Conservation (phyloP, 805 yeast species). For the Wickerhamomyces strasburgensis region DNA sequence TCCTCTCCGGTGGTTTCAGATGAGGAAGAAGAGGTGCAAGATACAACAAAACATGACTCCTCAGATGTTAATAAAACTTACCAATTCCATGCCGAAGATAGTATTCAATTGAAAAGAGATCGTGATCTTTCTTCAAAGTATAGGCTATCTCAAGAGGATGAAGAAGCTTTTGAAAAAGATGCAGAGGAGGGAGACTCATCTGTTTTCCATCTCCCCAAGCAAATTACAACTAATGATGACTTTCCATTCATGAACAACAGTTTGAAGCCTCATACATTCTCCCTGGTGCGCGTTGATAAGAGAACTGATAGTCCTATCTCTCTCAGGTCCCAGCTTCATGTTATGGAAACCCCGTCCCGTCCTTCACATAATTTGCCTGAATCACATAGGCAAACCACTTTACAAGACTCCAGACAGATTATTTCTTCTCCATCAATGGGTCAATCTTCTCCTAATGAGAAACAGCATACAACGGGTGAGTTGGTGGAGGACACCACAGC, state of each 20-base stretch:
- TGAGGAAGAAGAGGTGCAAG: no score
- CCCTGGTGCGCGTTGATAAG: neutral
- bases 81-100: conserved; percentile 19
- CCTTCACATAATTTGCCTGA: neutral
- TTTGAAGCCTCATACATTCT: neutral
- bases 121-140: conserved; percentile 4
- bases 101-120: conserved; percentile 13
- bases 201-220: conserved; percentile 4
- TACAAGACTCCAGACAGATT: conserved; percentile 2
- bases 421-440: neutral
- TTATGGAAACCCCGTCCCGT: conserved; percentile 8
- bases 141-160: neutral
- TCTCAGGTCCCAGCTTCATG: conserved; percentile 5
- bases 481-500: neutral
- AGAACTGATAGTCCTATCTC: neutral
- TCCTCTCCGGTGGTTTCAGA: conserved; percentile 23
- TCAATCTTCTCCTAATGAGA: conserved; percentile 6
- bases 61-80: conserved; percentile 3
- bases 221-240: neutral
- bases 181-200: conserved; percentile 5
- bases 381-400: no score
- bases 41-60: conserved; percentile 5
- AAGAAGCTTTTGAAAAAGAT: conserved; percentile 4
- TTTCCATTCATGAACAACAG: conserved; percentile 1
- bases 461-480: neutral